Evolutionary conservation across 345 rosid species (phyloP).

Genomic region (thale cress (Arabidopsis thaliana)): DNA sequence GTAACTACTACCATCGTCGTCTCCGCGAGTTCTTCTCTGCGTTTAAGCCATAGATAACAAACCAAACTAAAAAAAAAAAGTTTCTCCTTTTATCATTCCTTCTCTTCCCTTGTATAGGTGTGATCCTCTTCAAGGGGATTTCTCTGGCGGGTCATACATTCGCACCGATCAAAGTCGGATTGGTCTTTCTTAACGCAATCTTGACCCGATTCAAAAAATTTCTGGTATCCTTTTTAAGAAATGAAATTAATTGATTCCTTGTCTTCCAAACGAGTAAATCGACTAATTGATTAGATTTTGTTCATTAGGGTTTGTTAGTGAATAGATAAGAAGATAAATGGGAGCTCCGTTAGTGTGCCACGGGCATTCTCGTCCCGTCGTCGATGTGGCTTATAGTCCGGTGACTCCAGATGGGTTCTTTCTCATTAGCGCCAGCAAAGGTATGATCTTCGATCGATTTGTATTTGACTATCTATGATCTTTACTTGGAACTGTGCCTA

Average conservation of each 20-base stretch:
- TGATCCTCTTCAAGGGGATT: slow-evolving; percentile 41
- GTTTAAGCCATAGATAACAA: slow-evolving; percentile 14
- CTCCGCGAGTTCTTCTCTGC: slow-evolving; percentile 46
- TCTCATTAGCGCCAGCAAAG: slow-evolving; percentile 87
- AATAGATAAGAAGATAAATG: slow-evolving; percentile 61
- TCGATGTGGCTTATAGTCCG: slow-evolving; percentile 78
- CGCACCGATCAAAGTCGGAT: slow-evolving; percentile 26
- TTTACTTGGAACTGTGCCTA: slow-evolving; percentile 19
- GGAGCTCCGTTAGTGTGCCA: slow-evolving; percentile 81
- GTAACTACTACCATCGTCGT: slow-evolving; percentile 43
- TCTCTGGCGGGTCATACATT: slow-evolving; percentile 9
- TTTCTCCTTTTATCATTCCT: slow-evolving; percentile 6
- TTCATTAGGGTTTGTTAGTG: slow-evolving; percentile 18
- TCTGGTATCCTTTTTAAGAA: background rate
- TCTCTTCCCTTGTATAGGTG: background rate
- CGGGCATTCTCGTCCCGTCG: slow-evolving; percentile 88
- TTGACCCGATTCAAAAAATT: background rate
- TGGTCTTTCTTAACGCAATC: slow-evolving; percentile 19
- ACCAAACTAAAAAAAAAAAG: slow-evolving; percentile 1
- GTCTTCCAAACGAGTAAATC: background rate
- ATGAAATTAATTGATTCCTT: background rate
- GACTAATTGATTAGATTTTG: slow-evolving; percentile 16
- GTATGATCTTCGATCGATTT: slow-evolving; percentile 44
- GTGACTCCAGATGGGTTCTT: slow-evolving; percentile 86
- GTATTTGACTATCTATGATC: slow-evolving; percentile 1